Evolutionary conservation across 2,329 filamentous ascomycete species (phyloP), one percentile per base, ranked within the genome.

Genomic region (Stemphylium beticola): DNA sequence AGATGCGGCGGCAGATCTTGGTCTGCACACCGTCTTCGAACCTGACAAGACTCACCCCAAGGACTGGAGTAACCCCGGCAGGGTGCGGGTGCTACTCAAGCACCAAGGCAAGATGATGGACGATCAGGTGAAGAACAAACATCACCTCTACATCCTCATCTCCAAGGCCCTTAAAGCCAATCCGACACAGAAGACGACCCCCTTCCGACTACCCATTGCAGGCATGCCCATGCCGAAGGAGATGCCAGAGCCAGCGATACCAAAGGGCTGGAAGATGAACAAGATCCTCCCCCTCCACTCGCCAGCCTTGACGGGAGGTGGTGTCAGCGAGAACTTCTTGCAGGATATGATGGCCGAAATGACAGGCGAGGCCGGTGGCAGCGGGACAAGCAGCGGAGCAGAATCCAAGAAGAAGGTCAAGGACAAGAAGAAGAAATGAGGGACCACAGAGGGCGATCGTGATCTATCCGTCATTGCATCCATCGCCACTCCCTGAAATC

Each of bases 261-360:
- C 95, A 15, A 83, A 90, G 48, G 93, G 93, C 33, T 97, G 92
- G 91, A 97, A 96, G 81, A 88, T 98, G 76, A 87, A 86, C 58
- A 86, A 85, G 55, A 86, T 96, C 54, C 73, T 99, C 62, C 95
- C 95, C 18, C 87, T 96, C 61, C 89, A 96, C 71, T 96, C 90
- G 59, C 87, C 93, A 0, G 95, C 92, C 15, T 84, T 98, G 77
- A 95, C 90, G 49, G 95, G 95, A 8, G 95, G 95, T 10, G 95
- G 95, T 32, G 91, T 98, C 10, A 93, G 87, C 58, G 95, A 99
- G 76, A 96, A 98, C 71, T 86, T 97, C 58, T 87, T 98, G 70
- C 92, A 95, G 80, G 93, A 97, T 65, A 96, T 97, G 83, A 96
- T 98, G 93, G 88, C 87, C 69, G 92, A 96, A 79, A 96, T 98